Percentiles rank a stretch among this genome's conserved stretches.
Conservation (phyloP, 345 rosid genomes). For the Cardamine resedifolia region DNA sequence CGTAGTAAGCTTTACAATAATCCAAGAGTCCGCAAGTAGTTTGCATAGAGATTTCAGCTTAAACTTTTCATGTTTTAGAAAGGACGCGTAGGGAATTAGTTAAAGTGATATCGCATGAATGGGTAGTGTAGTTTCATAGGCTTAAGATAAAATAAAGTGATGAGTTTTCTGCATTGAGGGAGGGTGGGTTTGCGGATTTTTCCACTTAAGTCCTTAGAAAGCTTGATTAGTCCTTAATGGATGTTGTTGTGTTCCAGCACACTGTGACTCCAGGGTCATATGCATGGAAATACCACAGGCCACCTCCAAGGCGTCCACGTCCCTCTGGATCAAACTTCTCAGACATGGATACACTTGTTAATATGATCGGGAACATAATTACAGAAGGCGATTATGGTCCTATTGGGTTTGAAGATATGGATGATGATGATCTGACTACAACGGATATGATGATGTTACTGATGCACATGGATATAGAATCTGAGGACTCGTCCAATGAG, state of each 20-base stretch:
- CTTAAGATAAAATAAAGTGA: neutral
- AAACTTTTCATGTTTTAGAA: neutral
- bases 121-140: slow-evolving; percentile 21
- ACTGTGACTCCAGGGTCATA: slow-evolving; percentile 79
- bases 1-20: neutral
- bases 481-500: slow-evolving; percentile 54
- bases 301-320: slow-evolving; percentile 60
- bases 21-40: neutral
- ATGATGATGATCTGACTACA: slow-evolving; percentile 47
- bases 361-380: slow-evolving; percentile 50
- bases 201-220: slow-evolving; percentile 29
- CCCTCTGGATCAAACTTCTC: slow-evolving; percentile 38
- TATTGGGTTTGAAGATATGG: slow-evolving; percentile 46
- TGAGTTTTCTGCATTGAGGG: slow-evolving; percentile 25
- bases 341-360: slow-evolving; percentile 49
- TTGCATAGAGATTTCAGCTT: neutral
- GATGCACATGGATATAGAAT: slow-evolving; percentile 47
- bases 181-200: slow-evolving; percentile 24
- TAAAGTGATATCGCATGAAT: slow-evolving; percentile 4
- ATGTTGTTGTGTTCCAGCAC: slow-evolving; percentile 65
- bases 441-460: slow-evolving; percentile 53
- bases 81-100: slow-evolving; percentile 5
- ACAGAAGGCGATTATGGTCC: slow-evolving; percentile 51
- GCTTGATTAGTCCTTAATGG: slow-evolving; percentile 48
- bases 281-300: slow-evolving; percentile 68